phyloP scores from a whole-genome alignment of 768 basidiomycete species.

The Boletus fagicola region DNA sequence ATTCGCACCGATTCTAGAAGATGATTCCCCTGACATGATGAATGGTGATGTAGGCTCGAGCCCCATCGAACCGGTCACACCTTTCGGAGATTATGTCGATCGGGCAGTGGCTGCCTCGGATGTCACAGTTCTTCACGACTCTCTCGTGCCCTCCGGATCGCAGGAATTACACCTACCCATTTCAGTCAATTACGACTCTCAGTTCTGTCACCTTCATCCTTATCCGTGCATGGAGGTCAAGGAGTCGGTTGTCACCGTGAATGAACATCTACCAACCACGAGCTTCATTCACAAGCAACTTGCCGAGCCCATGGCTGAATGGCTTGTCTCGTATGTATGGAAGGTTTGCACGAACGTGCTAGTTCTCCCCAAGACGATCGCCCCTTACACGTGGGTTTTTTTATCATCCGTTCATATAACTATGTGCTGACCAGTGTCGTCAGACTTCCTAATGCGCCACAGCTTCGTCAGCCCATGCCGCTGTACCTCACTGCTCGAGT shows the following conservation, averaged over 20 bases:
- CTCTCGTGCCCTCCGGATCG: conserved; percentile 17
- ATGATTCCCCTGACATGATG: conserved; percentile 56
- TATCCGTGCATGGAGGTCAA: conserved; percentile 18
- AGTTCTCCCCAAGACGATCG: conserved; percentile 53
- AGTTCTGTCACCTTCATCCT: conserved; percentile 22
- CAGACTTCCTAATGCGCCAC: conserved; percentile 32
- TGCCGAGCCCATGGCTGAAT: conserved; percentile 73
- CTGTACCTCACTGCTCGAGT: conserved; percentile 53
- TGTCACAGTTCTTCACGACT: conserved; percentile 25
- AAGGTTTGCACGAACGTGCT: conserved; percentile 76
- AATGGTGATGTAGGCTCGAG: conserved; percentile 59
- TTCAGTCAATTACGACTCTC: conserved; percentile 26
- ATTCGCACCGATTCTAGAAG: conserved; percentile 65
- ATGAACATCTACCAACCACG: conserved; percentile 34
- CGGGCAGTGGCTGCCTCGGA: conserved; percentile 55
- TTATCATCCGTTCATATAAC: not conserved
- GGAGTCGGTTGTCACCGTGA: conserved; percentile 41
- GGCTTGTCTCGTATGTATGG: conserved; percentile 80
- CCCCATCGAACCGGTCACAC: conserved; percentile 71
- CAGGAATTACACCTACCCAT: conserved; percentile 21
- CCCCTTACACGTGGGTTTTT: conserved; percentile 52
- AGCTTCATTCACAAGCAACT: conserved; percentile 65
- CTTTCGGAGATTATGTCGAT: conserved; percentile 75
- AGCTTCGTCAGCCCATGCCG: conserved; percentile 41
- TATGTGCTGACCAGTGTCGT: conserved; percentile 11